A percentile compares a stretch with the other conserved stretches of the same genome.
Evolutionary conservation across 305 asterid genomes (phyloP).

Genomic region (Nicotiana rustica): DNA sequence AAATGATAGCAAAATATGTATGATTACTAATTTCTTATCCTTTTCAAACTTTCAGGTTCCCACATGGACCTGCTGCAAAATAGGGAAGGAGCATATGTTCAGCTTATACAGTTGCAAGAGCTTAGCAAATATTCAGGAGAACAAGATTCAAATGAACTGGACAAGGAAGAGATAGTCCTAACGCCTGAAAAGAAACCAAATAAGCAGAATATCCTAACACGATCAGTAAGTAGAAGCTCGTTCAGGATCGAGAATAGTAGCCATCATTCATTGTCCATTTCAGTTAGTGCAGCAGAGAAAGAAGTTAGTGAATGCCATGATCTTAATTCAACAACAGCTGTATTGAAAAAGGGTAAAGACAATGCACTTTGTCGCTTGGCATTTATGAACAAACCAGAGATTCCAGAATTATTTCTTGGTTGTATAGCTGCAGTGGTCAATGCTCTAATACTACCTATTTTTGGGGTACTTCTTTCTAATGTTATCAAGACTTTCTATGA

Average conservation of each 20-base stretch:
- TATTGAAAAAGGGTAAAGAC: slow-evolving; percentile 74
- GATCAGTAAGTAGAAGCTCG: slow-evolving; percentile 71
- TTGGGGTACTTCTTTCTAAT: slow-evolving; percentile 63
- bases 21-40: background rate
- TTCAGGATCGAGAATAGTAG: slow-evolving; percentile 67
- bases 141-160: slow-evolving; percentile 37
- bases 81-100: slow-evolving; percentile 61
- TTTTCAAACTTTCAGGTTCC: slow-evolving; percentile 51
- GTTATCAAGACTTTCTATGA: slow-evolving; percentile 62
- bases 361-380: slow-evolving; percentile 66
- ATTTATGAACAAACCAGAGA: slow-evolving; percentile 62
- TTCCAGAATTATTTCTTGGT: slow-evolving; percentile 56
- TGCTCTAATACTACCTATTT: slow-evolving; percentile 66
- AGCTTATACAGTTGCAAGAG: slow-evolving; percentile 61
- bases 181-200: slow-evolving; percentile 45
- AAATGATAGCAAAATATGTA: background rate
- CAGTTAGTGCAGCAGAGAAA: slow-evolving; percentile 65
- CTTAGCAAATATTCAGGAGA: slow-evolving; percentile 25
- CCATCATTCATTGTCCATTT: slow-evolving; percentile 56
- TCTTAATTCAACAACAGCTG: slow-evolving; percentile 56
- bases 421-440: slow-evolving; percentile 64
- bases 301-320: slow-evolving; percentile 20
- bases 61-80: slow-evolving; percentile 59
- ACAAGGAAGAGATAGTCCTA: slow-evolving; percentile 36
- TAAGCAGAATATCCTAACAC: slow-evolving; percentile 54